Evolutionary conservation across 768 basidiomycete genomes (phyloP), one percentile per base, ranked within the genome.

Genomic region (Xerocomellus amylosporus): DNA sequence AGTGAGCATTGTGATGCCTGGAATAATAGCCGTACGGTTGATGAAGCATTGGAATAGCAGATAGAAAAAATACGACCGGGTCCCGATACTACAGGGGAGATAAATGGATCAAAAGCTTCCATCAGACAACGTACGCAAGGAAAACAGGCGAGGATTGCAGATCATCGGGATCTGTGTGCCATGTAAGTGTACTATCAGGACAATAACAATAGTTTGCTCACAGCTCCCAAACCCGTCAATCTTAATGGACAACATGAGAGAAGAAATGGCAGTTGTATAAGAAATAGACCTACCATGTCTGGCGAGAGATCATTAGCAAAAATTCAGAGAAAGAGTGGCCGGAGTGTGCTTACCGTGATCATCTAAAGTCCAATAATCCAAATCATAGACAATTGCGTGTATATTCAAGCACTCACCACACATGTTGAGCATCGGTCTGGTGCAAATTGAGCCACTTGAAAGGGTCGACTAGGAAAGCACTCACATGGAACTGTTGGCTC

Each of bases 21-120:
- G 42, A 31, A 46, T 19, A 20, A 53, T 47, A 28, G 14, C 48
- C 80, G 49, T 61, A 89, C 90, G 82, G 58, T 88, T 86, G 62
- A 89, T 83, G 69, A 95, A 95, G 61, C 90, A 91, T 62, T 99
- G 96, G 77, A 99, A 98, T 1, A 99, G 77, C 20, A 96, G 76
- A 74, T 86, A 99, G 77, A 86, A 95, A 70, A 95, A 95, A 73
- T 94, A 97, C 20, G 87, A 92, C 59, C 89, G 76, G 1, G 83
- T 72, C 7, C 95, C 96, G 51, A 98, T 89, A 8, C 88, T 91
- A 55, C 42, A 20, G 5, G 30, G 24, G 2, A 33, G n/a, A 24
- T 54, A 0, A 59, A 33, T 50, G 10, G 4, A 28, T 14, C 19
- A 10, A 47, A 39, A 12, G 13, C 5, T 13, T 39, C 10, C 7